A percentile compares a stretch with the other conserved stretches of the same genome.
These are phyloP conservation scores for Chlamydomonas sp. DNA, from an alignment of 139 green algal species.

Conservation along the genomic window DNA sequence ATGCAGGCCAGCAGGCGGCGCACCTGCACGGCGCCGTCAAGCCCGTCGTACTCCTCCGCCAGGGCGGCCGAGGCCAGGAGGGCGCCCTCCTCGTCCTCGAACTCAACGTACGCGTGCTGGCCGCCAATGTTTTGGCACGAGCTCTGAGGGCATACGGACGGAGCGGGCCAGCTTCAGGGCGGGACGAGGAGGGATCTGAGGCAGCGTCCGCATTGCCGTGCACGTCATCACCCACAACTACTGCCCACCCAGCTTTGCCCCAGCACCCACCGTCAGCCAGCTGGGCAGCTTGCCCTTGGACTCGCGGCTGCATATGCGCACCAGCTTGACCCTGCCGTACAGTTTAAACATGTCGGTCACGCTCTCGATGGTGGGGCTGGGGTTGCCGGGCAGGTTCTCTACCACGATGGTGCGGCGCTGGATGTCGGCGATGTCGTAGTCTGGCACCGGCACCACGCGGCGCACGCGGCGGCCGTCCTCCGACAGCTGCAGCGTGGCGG, in stretches of 20 bases:
- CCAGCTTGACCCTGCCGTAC: conserved; percentile 60
- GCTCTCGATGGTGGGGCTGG: conserved; percentile 67
- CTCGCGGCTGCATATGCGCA: conserved; percentile 63
- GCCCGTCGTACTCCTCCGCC: conserved; percentile 26
- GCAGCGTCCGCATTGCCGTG: not conserved
- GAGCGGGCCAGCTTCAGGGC: not conserved
- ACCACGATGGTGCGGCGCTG: conserved; percentile 62
- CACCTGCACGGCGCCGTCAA: conserved; percentile 10
- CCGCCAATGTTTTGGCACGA: conserved; percentile 13
- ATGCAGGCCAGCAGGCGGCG: conserved; percentile 26
- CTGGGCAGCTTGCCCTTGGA: conserved; percentile 62
- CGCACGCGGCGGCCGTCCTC: conserved; percentile 42
- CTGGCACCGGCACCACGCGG: conserved; percentile 48
- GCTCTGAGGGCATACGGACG: not conserved
- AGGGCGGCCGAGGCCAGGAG: conserved; percentile 34
- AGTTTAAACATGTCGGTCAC: conserved; percentile 55
- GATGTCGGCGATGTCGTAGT: conserved; percentile 66
- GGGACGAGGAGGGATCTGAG: not conserved
- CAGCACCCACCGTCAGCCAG: conserved; percentile 55
- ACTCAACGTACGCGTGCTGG: conserved; percentile 63
- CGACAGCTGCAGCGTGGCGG: conserved; percentile 45
- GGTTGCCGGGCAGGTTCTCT: conserved; percentile 61
- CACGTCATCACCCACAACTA: not conserved
- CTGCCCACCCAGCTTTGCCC: not conserved
- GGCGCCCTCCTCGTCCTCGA: conserved; percentile 51